phyloP scores from a whole-genome alignment of 768 basidiomycete genomes.

The Lactarius hengduanensis region DNA sequence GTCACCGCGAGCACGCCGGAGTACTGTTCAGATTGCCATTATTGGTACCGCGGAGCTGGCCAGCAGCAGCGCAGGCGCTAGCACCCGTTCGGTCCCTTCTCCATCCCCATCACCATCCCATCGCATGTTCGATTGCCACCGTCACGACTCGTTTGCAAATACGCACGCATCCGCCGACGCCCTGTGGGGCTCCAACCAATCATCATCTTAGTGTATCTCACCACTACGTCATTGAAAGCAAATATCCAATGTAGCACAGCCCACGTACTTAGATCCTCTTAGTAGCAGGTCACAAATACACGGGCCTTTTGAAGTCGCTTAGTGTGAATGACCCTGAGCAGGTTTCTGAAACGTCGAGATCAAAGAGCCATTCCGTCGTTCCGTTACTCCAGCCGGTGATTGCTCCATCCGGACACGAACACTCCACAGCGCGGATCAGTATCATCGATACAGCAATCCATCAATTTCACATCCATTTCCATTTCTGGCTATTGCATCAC shows the following conservation, averaged over 20 bases:
- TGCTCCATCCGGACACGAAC: background rate
- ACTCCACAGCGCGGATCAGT: background rate
- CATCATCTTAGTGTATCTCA: constrained; percentile 20
- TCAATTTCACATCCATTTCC: background rate
- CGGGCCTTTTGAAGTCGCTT: constrained; percentile 15
- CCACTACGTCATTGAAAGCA: constrained; percentile 19
- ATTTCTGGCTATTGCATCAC: background rate
- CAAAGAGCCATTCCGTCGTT: background rate
- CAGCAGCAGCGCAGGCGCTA: constrained; percentile 28
- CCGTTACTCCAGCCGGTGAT: background rate
- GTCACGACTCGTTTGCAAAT: constrained; percentile 4
- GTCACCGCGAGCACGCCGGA: constrained; percentile 50
- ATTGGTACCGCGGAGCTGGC: constrained; percentile 33
- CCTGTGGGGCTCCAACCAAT: constrained; percentile 9
- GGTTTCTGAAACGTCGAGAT: background rate
- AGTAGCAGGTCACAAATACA: constrained; percentile 26
- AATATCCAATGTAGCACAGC: constrained; percentile 28
- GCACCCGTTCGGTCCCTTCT: background rate
- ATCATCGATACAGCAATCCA: background rate
- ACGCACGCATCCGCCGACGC: background rate
- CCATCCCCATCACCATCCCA: background rate
- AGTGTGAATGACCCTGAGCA: background rate
- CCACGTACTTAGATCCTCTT: constrained; percentile 23
- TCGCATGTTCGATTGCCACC: background rate
- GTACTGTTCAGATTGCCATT: constrained; percentile 37